Evolutionary conservation across 139 green algal species (phyloP).

Genomic region (Bryopsis sp.): DNA sequence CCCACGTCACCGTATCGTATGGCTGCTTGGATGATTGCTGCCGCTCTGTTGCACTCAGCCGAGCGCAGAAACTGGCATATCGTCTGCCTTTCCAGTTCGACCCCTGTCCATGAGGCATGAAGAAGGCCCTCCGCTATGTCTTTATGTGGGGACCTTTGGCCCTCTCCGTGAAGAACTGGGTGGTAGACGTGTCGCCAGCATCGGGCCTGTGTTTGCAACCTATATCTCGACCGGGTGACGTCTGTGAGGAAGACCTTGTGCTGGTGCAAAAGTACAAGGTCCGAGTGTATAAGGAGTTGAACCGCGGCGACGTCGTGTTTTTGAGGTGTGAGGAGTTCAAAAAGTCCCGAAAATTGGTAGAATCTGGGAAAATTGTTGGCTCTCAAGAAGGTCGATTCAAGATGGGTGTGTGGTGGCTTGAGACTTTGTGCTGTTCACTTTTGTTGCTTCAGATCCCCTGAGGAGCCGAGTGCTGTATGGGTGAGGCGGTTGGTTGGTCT

Average conservation of each 20-base stretch:
- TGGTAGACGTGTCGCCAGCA: conserved; percentile 2
- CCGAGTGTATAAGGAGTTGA: not conserved
- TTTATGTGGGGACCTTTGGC: conserved; percentile 10
- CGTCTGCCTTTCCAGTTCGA: too few relatives aligned
- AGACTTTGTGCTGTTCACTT: not conserved
- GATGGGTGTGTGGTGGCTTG: too few relatives aligned
- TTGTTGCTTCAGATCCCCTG: conserved; percentile 3
- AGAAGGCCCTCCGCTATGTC: not conserved
- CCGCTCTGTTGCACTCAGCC: too few relatives aligned
- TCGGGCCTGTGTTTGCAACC: not conserved
- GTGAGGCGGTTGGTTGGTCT: conserved; percentile 12
- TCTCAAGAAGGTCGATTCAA: too few relatives aligned
- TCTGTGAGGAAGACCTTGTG: not conserved
- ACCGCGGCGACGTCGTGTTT: conserved; percentile 3
- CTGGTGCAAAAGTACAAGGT: conserved; percentile 12
- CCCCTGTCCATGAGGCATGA: not conserved
- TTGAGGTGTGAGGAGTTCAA: not conserved
- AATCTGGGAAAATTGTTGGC: too few relatives aligned
- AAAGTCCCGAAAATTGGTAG: too few relatives aligned
- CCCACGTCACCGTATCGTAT: too few relatives aligned
- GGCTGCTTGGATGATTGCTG: too few relatives aligned
- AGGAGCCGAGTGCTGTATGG: not conserved
- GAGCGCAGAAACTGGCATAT: too few relatives aligned
- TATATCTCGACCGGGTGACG: not conserved
- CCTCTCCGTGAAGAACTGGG: conserved; percentile 15